Evolutionary conservation across 2,329 filamentous ascomycete species (phyloP).

Genomic region (Metarhizium rileyi): DNA sequence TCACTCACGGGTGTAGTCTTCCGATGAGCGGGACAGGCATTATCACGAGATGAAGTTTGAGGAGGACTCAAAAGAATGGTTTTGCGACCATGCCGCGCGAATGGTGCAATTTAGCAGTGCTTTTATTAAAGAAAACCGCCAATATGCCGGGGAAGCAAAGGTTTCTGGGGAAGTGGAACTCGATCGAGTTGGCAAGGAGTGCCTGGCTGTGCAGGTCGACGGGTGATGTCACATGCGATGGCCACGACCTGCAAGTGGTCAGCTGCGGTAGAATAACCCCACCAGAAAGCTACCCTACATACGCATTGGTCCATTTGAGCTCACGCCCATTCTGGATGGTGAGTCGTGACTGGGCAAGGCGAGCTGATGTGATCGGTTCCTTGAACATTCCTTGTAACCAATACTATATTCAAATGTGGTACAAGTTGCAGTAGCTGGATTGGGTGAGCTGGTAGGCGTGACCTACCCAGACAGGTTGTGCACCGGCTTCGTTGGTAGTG

Average conservation of each 20-base stretch:
- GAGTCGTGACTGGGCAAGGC: neutral
- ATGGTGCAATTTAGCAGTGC: neutral
- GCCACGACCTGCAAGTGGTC: neutral
- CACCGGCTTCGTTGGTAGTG: no score
- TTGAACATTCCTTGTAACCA: no score
- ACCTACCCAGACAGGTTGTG: neutral
- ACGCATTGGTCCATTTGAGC: no score
- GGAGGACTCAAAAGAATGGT: neutral
- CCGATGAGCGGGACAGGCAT: conserved; percentile 46
- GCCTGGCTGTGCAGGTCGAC: neutral
- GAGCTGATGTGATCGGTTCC: no score
- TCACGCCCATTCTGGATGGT: no score
- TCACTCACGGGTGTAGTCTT: conserved; percentile 40
- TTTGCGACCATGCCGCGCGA: conserved; percentile 1
- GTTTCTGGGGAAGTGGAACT: conserved; percentile 3
- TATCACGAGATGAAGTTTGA: conserved; percentile 4
- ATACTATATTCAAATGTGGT: no score
- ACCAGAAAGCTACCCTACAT: neutral
- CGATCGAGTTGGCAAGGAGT: neutral
- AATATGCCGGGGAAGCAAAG: neutral
- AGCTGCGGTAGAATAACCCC: neutral
- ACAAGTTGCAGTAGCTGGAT: no score
- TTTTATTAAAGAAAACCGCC: neutral
- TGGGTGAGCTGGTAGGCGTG: no score
- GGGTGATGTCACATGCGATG: conserved; percentile 9